Evolutionary conservation across 2,329 filamentous ascomycete genomes (phyloP).

Genomic region (Aspergillus terreus): DNA sequence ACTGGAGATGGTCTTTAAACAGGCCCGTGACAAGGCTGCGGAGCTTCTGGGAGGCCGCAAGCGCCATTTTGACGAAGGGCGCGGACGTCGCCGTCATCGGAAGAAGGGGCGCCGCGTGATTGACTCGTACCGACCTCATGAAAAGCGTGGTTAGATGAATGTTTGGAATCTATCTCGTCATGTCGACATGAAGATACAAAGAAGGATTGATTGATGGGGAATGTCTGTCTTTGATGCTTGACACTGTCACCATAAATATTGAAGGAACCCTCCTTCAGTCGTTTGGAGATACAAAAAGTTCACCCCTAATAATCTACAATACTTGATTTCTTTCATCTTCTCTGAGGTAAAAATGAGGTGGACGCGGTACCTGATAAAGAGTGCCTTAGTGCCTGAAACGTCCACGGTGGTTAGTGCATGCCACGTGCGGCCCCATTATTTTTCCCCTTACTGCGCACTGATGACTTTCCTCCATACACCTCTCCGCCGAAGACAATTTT

Average conservation of each 20-base stretch:
- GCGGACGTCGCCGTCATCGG: slow-evolving; percentile 5
- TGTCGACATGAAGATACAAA: too few species aligned
- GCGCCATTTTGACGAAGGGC: slow-evolving; percentile 33
- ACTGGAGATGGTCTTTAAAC: slow-evolving; percentile 28
- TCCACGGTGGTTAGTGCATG: slow-evolving; percentile 3
- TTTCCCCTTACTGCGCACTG: not conserved
- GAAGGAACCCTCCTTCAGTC: too few species aligned
- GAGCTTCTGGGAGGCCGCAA: slow-evolving; percentile 37
- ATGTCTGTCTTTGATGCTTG: too few species aligned
- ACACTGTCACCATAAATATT: too few species aligned
- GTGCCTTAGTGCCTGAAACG: slow-evolving; percentile 5
- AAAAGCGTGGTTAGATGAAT: not conserved
- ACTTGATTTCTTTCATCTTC: too few species aligned
- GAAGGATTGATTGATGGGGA: too few species aligned
- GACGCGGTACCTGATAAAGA: not conserved
- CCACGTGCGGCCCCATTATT: slow-evolving; percentile 11
- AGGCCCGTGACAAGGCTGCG: slow-evolving; percentile 33
- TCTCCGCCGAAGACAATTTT: not conserved
- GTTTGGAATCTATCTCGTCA: too few species aligned
- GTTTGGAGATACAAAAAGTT: too few species aligned
- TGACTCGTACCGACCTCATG: slow-evolving; percentile 25
- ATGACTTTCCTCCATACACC: not conserved
- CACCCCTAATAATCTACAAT: too few species aligned
- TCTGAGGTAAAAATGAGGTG: too few species aligned
- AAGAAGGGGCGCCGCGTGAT: slow-evolving; percentile 10